Evolutionary conservation across 163 green algal species (phyloP).

Genomic region (Trebouxia gelatinosa): DNA sequence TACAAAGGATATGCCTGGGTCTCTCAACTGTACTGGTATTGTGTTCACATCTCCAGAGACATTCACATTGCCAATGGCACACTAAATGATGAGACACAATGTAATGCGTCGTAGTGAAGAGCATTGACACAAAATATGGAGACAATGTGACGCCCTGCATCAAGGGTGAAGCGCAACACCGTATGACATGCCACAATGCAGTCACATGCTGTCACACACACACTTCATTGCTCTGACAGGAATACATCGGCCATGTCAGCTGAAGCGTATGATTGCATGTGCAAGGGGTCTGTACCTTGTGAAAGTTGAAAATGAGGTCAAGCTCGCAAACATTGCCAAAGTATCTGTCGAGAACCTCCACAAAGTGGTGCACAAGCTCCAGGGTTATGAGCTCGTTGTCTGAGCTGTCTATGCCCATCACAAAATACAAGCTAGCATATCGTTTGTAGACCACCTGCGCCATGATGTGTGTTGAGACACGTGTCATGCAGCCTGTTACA

Average conservation of each 20-base stretch:
- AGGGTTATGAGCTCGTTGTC: conserved; percentile 98
- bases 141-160: background rate
- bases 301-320: conserved; percentile 99
- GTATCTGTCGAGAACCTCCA: conserved; percentile 94
- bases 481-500: too few relatives aligned
- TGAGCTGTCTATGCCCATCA: conserved; percentile 77
- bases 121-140: background rate
- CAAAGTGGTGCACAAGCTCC: conserved; percentile 91
- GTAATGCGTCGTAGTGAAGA: background rate
- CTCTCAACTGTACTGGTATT: too few relatives aligned
- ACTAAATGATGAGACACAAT: background rate
- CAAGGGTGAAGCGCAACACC: background rate
- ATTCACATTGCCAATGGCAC: background rate
- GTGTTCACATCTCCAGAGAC: too few relatives aligned
- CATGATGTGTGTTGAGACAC: conserved; percentile 29
- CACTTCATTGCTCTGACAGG: background rate
- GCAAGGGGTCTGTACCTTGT: conserved; percentile 66
- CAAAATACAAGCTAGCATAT: conserved; percentile 97
- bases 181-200: background rate
- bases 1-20: too few relatives aligned
- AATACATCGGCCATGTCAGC: background rate
- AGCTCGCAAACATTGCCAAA: conserved; percentile 99
- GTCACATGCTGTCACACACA: background rate
- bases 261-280: background rate
- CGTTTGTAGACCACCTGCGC: conserved; percentile 79